Percentiles rank a stretch among this genome's conserved stretches.
Evolutionary conservation across 2,329 filamentous ascomycete species (phyloP).

Genomic region (Ilyonectria mors-panacis): DNA sequence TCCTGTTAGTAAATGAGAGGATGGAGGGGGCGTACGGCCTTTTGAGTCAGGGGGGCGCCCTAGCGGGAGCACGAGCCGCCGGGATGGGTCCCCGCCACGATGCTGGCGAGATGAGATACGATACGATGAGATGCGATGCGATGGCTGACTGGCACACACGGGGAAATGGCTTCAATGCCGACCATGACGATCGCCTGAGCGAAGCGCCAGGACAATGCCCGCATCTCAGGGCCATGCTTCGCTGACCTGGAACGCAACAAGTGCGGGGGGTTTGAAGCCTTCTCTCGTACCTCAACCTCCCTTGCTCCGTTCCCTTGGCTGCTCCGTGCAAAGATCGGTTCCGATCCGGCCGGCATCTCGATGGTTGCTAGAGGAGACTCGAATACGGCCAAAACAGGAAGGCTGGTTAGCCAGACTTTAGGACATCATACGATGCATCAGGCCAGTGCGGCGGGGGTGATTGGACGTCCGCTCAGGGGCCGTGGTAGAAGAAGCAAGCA

Average conservation of each 20-base stretch:
- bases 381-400: slow-evolving; percentile 26
- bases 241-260: neutral
- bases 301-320: slow-evolving; percentile 12
- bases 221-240: neutral
- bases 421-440: slow-evolving; percentile 48
- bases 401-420: slow-evolving; percentile 23
- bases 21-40: slow-evolving; percentile 15
- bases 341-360: slow-evolving; percentile 32
- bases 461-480: slow-evolving; percentile 31
- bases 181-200: slow-evolving; percentile 5
- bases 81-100: slow-evolving; percentile 35
- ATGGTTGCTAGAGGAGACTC: slow-evolving; percentile 25
- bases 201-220: slow-evolving; percentile 1
- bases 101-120: slow-evolving; percentile 45
- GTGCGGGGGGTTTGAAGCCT: slow-evolving; percentile 11
- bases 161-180: slow-evolving; percentile 27
- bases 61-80: slow-evolving; percentile 36
- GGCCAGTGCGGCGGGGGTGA: slow-evolving; percentile 35
- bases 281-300: slow-evolving; percentile 13
- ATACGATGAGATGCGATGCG: slow-evolving; percentile 44
- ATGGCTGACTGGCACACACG: slow-evolving; percentile 30
- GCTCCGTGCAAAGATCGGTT: slow-evolving; percentile 28
- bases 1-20: slow-evolving; percentile 16
- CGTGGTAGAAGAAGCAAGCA: slow-evolving; percentile 37
- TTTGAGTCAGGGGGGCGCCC: slow-evolving; percentile 34